Percentiles rank a stretch among this genome's conserved stretches.
These are phyloP conservation scores for Seiridium unicorne DNA, from an alignment of 2,329 filamentous ascomycete genomes.

Conservation along the genomic window DNA sequence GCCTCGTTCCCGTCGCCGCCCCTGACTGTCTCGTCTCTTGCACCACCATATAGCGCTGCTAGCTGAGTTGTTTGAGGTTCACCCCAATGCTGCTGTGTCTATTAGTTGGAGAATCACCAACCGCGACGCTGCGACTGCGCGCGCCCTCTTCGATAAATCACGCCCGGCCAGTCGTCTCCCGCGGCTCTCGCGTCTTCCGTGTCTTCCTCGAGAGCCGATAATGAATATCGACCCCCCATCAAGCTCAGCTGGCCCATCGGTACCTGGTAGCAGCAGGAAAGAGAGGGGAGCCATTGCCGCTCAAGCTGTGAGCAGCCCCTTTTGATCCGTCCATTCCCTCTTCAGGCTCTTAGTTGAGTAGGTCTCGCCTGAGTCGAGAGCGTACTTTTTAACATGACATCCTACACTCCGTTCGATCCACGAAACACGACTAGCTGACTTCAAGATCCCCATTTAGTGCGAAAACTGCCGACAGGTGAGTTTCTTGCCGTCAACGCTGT, in stretches of 20 bases:
- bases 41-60: too few relatives aligned
- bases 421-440: neutral
- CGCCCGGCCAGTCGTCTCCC: too few relatives aligned
- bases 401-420: too few relatives aligned
- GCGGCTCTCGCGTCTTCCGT: neutral
- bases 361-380: neutral
- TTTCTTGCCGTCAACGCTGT: neutral
- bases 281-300: conserved; percentile 38
- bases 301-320: conserved; percentile 27
- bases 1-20: too few relatives aligned
- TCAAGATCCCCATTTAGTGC: neutral
- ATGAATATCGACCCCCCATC: conserved; percentile 23
- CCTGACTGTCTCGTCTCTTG: too few relatives aligned
- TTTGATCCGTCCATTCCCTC: conserved; percentile 1
- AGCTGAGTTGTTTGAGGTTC: too few relatives aligned
- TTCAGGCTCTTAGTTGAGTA: conserved; percentile 5
- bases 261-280: conserved; percentile 30
- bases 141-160: too few relatives aligned
- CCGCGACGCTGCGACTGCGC: too few relatives aligned
- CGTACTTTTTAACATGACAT: too few relatives aligned
- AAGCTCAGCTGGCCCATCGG: conserved; percentile 31
- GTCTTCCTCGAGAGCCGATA: conserved; percentile 1
- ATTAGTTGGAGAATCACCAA: too few relatives aligned
- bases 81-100: too few relatives aligned
- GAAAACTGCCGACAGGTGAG: conserved; percentile 9